A percentile compares a stretch with the other conserved stretches of the same genome.
phyloP scores from a whole-genome alignment of 1,284 basidiomycete species.

The Ganoderma meredithae region DNA sequence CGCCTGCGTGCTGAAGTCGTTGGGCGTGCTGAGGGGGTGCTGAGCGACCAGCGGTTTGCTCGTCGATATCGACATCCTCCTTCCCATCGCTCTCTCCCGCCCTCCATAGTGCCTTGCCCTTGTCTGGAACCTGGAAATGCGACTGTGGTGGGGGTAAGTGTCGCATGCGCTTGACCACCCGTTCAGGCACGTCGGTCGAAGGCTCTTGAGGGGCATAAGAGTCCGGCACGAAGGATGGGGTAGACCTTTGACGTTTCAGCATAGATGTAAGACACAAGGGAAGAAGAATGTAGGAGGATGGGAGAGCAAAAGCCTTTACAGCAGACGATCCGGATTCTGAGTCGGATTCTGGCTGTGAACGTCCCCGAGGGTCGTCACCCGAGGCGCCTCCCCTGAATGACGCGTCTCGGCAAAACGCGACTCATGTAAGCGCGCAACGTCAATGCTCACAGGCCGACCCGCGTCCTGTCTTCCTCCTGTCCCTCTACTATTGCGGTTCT shows the following conservation, averaged over 20 bases:
- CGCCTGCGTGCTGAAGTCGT: slow-evolving; percentile 39
- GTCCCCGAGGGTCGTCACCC: slow-evolving; percentile 15
- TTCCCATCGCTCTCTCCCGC: slow-evolving; percentile 33
- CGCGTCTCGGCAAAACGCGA: slow-evolving; percentile 33
- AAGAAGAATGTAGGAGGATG: slow-evolving; percentile 1
- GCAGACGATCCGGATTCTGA: neutral
- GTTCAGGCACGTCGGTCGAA: slow-evolving; percentile 36
- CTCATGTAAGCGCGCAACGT: slow-evolving; percentile 21
- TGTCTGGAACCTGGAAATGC: slow-evolving; percentile 7
- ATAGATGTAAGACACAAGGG: slow-evolving; percentile 44
- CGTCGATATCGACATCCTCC: slow-evolving; percentile 45
- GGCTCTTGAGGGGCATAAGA: slow-evolving; percentile 38
- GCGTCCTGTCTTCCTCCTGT: neutral
- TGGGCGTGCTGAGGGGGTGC: slow-evolving; percentile 34
- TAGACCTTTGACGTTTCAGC: slow-evolving; percentile 72
- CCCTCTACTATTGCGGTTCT: neutral
- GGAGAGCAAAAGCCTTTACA: slow-evolving; percentile 3
- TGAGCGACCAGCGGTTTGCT: slow-evolving; percentile 26
- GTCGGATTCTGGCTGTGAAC: neutral
- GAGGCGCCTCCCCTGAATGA: slow-evolving; percentile 13
- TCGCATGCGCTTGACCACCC: slow-evolving; percentile 44
- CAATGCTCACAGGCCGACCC: no score
- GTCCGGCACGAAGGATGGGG: slow-evolving; percentile 55
- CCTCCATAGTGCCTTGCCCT: slow-evolving; percentile 15
- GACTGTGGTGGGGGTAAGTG: slow-evolving; percentile 37